Base-by-base conservation (phyloP, 495 filamentous ascomycete genomes). In the Glarea lozoyensis region DNA sequence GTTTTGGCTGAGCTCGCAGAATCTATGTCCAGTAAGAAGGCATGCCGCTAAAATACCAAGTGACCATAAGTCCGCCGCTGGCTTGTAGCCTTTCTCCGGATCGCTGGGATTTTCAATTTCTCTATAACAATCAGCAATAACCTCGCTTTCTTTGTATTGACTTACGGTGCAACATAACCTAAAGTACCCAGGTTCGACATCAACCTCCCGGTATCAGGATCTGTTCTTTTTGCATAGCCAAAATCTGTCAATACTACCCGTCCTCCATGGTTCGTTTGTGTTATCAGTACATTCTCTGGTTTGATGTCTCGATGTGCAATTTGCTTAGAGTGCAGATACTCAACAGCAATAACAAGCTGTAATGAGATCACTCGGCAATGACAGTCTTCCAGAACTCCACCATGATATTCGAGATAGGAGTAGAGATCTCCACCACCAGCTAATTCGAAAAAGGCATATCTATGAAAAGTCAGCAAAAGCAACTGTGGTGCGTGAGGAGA, bases 281-380 rank as follows among this genome's bases (percentile, higher is more conserved):
- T 80, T 25, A 90, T 69, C 53, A 97, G 87, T 46, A 97, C 83
- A 59, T 97, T 97, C 65, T 97, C 90, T 4, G 84, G 87, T 64
- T 97, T 95, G 63, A 95, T 84, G 55, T 97, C 90, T 34, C 90
- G 82, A 59, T 95, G 90, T 47, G 82, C 88, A 41, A 94, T 67
- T 31, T 81, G 81, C 43, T 82, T 82, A 34, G 72, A 62, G 59
- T 97, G 89, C 61, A 94, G 79, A 60, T 82, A 86, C 36, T 81
- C 73, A 15, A 95, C 68, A 19, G 83, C 88, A 50, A 74, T 70
- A 24, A 94, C 64, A 13, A 95, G 67, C 58, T 97, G 85, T 17
- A 84, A 65, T 70, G 94, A 81, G 58, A 94, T 84, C 25, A 84
- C 76, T 25, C 86, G 79, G 33, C 86, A 79, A 54, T 90, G 81